These are phyloP conservation scores for Colletotrichum spinosum DNA, from an alignment of 2,329 filamentous ascomycete genomes.

Conservation along the genomic window DNA sequence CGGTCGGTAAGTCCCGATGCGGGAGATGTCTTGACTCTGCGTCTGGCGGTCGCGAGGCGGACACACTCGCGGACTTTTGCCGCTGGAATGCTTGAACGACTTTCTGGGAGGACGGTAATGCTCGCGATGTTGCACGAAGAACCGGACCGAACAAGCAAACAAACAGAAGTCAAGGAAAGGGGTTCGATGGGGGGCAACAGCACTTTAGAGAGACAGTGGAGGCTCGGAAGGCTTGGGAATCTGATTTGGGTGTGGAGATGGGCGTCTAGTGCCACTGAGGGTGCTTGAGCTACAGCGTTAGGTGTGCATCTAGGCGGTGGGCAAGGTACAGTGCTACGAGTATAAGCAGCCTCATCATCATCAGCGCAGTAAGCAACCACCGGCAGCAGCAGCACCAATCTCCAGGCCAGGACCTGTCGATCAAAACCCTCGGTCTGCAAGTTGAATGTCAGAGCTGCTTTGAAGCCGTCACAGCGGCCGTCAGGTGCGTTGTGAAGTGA, in stretches of 20 bases:
- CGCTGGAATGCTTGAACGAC: no score
- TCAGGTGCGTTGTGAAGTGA: not conserved
- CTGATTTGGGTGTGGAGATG: conserved; percentile 30
- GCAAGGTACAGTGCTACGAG: no score
- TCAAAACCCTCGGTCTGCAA: conserved; percentile 22
- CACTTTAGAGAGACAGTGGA: conserved; percentile 32
- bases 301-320: no score
- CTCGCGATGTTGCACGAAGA: conserved; percentile 31
- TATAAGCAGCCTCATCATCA: no score
- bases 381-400: not conserved
- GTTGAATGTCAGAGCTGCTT: conserved; percentile 4
- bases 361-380: not conserved
- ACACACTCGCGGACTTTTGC: not conserved
- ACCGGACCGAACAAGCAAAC: conserved; percentile 10
- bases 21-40: conserved; percentile 24
- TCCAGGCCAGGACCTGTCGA: not conserved
- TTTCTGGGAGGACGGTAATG: not conserved
- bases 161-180: conserved; percentile 29
- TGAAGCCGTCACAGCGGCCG: conserved; percentile 2
- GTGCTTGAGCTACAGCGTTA: no score
- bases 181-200: conserved; percentile 29
- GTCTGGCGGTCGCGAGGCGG: conserved; percentile 6
- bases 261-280: not conserved
- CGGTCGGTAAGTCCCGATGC: conserved; percentile 33
- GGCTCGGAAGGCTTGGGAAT: conserved; percentile 34